These are phyloP conservation scores for Carex myosuroides DNA, from an alignment of 176 grass and related monocot species.

Conservation along the genomic window DNA sequence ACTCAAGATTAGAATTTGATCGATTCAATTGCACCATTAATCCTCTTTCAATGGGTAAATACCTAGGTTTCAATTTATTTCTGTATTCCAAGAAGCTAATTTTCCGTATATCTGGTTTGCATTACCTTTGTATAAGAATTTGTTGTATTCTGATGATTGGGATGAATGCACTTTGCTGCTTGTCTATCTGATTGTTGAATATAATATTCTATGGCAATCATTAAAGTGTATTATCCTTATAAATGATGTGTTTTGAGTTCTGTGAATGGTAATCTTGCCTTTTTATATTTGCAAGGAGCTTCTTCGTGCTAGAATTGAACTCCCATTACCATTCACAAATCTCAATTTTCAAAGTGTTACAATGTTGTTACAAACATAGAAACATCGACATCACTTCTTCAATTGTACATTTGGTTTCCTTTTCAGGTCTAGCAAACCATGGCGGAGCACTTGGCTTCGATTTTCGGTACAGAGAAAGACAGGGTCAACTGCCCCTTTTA, in stretches of 20 bases:
- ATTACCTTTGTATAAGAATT: background rate
- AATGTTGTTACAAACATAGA: background rate
- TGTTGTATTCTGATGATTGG: background rate
- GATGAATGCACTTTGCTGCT: background rate
- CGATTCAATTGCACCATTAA: slow-evolving; percentile 16
- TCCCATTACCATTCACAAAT: background rate
- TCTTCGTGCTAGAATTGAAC: background rate
- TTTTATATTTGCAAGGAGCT: background rate
- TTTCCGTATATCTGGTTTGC: background rate
- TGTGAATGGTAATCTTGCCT: background rate
- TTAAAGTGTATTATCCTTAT: background rate
- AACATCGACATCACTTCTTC: background rate
- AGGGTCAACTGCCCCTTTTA: slow-evolving; percentile 31
- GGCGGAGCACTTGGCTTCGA: slow-evolving; percentile 23
- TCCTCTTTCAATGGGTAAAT: slow-evolving; percentile 18
- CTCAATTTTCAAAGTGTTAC: background rate
- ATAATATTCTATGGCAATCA: background rate
- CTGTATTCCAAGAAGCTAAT: background rate
- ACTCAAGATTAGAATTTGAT: slow-evolving; percentile 15
- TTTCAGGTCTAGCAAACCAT: slow-evolving; percentile 15
- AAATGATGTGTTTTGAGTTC: background rate
- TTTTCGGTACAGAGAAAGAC: slow-evolving; percentile 27
- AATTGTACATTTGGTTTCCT: background rate
- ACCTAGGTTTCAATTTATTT: slow-evolving; percentile 18
- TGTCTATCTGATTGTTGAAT: background rate